phyloP scores from a whole-genome alignment of 257 asterid genomes.

The Mentha longifolia region DNA sequence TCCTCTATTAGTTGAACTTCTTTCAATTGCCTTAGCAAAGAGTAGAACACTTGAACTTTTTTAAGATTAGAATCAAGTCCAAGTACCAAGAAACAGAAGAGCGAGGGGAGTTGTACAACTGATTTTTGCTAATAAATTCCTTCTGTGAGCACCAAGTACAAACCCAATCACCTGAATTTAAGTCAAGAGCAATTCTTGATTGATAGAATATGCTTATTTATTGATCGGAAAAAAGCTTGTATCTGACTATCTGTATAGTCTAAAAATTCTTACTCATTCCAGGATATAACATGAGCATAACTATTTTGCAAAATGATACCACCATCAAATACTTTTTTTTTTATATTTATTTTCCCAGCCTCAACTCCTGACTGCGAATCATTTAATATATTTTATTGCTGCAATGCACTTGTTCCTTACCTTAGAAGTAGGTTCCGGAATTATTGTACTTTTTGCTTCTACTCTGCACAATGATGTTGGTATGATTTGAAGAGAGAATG shows the following conservation, averaged over 20 bases:
- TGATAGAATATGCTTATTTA: background rate
- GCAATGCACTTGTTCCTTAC: conserved; percentile 12
- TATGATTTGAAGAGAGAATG: conserved; percentile 8
- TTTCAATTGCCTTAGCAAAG: background rate
- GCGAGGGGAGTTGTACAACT: background rate
- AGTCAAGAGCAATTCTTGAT: background rate
- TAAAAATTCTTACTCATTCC: background rate
- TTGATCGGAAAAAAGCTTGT: background rate
- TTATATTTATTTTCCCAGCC: background rate
- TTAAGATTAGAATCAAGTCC: background rate
- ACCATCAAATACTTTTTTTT: background rate
- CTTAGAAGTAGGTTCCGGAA: conserved; percentile 20
- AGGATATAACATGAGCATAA: conserved; percentile 1
- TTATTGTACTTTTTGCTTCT: conserved; percentile 14
- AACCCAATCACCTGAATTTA: background rate
- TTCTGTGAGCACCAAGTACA: background rate
- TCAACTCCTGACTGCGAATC: background rate
- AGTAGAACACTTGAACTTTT: background rate
- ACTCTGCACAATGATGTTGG: conserved; percentile 4
- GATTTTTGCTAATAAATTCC: background rate
- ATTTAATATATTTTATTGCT: background rate
- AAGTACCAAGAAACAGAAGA: background rate
- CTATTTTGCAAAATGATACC: conserved; percentile 6
- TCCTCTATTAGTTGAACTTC: background rate
- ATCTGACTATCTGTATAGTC: conserved; percentile 11